Evolutionary conservation across 1,284 basidiomycete species (phyloP).

Genomic region (Sporisorium iseilematis-ciliati): DNA sequence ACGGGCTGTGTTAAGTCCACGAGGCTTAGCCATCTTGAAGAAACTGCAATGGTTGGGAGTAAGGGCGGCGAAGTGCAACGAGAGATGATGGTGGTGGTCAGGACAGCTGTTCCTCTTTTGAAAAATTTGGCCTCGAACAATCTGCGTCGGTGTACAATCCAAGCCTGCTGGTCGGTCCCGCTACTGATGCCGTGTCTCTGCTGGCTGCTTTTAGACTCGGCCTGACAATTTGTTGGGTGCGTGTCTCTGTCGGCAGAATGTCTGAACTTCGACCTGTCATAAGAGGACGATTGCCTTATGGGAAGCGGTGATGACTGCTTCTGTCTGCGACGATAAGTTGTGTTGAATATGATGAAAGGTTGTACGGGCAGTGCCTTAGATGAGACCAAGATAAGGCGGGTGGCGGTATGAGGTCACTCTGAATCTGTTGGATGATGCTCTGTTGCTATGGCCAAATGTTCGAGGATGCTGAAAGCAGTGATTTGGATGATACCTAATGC

Average conservation of each 20-base stretch:
- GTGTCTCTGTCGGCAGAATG: background rate
- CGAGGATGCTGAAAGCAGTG: background rate
- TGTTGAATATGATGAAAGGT: too few species aligned
- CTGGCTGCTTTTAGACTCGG: too few species aligned
- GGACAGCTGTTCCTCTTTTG: conserved; percentile 1
- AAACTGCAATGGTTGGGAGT: conserved; percentile 25
- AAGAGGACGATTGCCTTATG: background rate
- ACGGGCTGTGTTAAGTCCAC: conserved; percentile 98
- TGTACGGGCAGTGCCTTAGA: background rate
- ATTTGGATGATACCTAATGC: background rate
- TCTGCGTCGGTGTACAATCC: conserved; percentile 8
- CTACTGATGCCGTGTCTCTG: background rate
- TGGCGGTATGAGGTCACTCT: background rate
- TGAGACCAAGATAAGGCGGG: background rate
- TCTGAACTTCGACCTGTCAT: too few species aligned
- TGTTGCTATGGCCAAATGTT: background rate
- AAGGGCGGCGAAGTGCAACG: conserved; percentile 2
- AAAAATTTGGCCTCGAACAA: background rate
- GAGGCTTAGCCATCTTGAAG: conserved; percentile 77
- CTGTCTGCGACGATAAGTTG: background rate
- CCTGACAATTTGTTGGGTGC: background rate
- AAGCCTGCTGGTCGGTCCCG: conserved; percentile 12
- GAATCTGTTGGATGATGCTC: background rate
- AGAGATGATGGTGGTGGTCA: conserved; percentile 19
- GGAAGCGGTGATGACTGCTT: background rate